phyloP scores from a whole-genome alignment of 139 green algal genomes.

The Klebsormidium nitens region DNA sequence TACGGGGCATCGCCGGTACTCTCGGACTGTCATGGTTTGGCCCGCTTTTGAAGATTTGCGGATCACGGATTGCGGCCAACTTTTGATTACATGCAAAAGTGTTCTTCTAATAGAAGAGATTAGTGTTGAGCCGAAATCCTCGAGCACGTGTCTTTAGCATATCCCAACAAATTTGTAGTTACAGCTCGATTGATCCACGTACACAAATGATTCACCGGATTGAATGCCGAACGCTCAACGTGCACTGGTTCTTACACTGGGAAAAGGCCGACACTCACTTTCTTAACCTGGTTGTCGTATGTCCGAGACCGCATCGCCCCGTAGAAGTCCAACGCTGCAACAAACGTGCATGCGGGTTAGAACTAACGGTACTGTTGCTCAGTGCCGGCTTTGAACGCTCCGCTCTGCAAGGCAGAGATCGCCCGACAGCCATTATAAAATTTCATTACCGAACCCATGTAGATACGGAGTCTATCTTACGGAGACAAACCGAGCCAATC shows the following conservation, averaged over 20 bases:
- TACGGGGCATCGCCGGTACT: too few relatives aligned
- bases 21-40: too few relatives aligned
- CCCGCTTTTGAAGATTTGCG: too few relatives aligned
- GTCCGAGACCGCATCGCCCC: slow-evolving; percentile 38
- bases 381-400: too few relatives aligned
- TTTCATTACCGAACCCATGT: neutral
- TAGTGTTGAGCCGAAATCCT: neutral
- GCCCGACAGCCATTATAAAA: neutral
- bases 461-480: neutral
- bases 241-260: slow-evolving; percentile 2
- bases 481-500: neutral
- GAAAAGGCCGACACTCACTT: too few relatives aligned
- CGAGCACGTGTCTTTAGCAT: too few relatives aligned
- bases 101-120: neutral
- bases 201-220: neutral
- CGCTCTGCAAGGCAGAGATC: too few relatives aligned
- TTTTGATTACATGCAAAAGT: too few relatives aligned
- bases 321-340: slow-evolving; percentile 57
- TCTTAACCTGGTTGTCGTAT: slow-evolving; percentile 43
- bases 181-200: neutral
- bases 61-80: too few relatives aligned
- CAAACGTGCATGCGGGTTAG: slow-evolving; percentile 18
- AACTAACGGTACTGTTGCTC: neutral
- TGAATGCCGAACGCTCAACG: neutral
- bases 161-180: neutral